A percentile compares a stretch with the other conserved stretches of the same genome.
phyloP scores from a whole-genome alignment of 176 grass and related monocot species.

The Stipa capillata region DNA sequence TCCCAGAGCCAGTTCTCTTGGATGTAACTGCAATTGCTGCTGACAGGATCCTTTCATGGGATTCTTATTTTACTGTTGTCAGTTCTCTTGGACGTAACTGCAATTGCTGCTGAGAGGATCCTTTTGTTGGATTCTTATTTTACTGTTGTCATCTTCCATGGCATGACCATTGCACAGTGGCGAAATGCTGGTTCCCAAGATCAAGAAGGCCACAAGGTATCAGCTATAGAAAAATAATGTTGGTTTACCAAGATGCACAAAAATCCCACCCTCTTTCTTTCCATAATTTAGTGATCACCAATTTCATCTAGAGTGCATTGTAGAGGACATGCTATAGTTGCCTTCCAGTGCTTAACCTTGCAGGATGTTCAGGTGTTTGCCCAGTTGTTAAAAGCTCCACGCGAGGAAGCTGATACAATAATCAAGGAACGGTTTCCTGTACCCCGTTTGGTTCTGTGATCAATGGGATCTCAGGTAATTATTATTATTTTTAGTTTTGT shows the following conservation, averaged over 20 bases:
- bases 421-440: conserved; percentile 84
- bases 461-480: conserved; percentile 69
- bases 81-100: too few species aligned
- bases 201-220: conserved; percentile 71
- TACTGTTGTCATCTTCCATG: conserved; percentile 73
- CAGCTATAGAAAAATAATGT: neutral
- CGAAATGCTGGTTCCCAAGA: conserved; percentile 82
- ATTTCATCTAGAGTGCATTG: conserved; percentile 1
- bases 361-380: conserved; percentile 57
- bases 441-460: conserved; percentile 89
- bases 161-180: conserved; percentile 76
- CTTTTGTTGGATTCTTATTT: conserved; percentile 87
- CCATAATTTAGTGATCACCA: neutral
- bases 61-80: conserved; percentile 73
- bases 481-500: neutral
- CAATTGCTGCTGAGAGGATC: too few species aligned
- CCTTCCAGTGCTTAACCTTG: neutral
- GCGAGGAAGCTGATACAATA: conserved; percentile 68
- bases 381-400: conserved; percentile 70
- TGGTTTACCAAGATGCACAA: neutral
- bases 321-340: too few species aligned
- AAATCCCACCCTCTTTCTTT: neutral
- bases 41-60: conserved; percentile 61
- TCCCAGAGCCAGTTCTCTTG: conserved; percentile 53
- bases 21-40: conserved; percentile 70